phyloP scores from a whole-genome alignment of 805 yeast genomes.

The Torulaspora microellipsoides region DNA sequence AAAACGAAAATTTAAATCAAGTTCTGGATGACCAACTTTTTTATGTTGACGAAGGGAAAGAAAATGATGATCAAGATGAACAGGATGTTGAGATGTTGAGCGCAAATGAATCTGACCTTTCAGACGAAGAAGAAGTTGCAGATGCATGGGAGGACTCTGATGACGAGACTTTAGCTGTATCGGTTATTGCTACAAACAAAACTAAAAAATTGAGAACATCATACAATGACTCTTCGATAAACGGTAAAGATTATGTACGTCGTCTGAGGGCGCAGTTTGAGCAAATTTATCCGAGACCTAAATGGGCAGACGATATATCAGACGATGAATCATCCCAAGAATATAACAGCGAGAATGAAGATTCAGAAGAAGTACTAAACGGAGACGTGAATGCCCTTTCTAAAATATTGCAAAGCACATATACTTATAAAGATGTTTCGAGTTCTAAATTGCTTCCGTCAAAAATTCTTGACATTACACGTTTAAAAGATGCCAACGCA shows the following conservation, averaged over 20 bases:
- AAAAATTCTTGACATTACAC: slow-evolving; percentile 63
- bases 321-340: slow-evolving; percentile 31
- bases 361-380: slow-evolving; percentile 28
- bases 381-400: slow-evolving; percentile 42
- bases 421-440: slow-evolving; percentile 38
- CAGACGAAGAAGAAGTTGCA: slow-evolving; percentile 32
- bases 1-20: slow-evolving; percentile 27
- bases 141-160: slow-evolving; percentile 87
- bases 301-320: slow-evolving; percentile 55
- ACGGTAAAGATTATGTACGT: slow-evolving; percentile 55
- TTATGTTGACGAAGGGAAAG: slow-evolving; percentile 27
- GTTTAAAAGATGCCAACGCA: slow-evolving; percentile 82
- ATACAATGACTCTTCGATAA: slow-evolving; percentile 48
- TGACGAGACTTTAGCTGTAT: slow-evolving; percentile 67
- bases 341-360: slow-evolving; percentile 25
- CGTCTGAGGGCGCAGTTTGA: slow-evolving; percentile 70
- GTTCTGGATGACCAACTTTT: slow-evolving; percentile 26
- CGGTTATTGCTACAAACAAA: slow-evolving; percentile 55
- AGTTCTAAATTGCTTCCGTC: slow-evolving; percentile 61
- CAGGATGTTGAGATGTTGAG: slow-evolving; percentile 15
- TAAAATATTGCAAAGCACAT: slow-evolving; percentile 37
- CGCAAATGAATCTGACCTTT: slow-evolving; percentile 36
- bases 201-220: slow-evolving; percentile 66
- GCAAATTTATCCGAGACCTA: slow-evolving; percentile 75
- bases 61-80: slow-evolving; percentile 25